Conservation (phyloP, 805 yeast genomes). For the Candida morakotiae region DNA sequence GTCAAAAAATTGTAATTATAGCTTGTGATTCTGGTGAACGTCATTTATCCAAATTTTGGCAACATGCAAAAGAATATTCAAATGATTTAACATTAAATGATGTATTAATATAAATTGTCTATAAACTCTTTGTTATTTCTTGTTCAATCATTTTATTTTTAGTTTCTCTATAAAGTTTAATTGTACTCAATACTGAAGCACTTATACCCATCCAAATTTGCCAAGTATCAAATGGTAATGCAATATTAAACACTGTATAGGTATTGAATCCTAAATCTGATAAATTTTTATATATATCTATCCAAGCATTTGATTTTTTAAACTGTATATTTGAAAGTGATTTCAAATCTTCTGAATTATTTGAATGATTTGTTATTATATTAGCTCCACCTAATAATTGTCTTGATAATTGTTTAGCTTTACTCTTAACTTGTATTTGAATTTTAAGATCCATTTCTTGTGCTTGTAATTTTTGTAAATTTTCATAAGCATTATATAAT, state of each 20-base stretch:
- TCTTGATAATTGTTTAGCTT: slow-evolving; percentile 43
- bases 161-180: slow-evolving; percentile 37
- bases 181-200: slow-evolving; percentile 34
- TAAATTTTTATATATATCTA: slow-evolving; percentile 36
- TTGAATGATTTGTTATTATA: slow-evolving; percentile 11
- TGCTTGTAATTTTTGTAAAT: slow-evolving; percentile 38
- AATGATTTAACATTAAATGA: slow-evolving; percentile 35
- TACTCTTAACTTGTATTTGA: slow-evolving; percentile 57
- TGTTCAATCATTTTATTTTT: slow-evolving; percentile 21
- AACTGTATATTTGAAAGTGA: slow-evolving; percentile 30
- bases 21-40: slow-evolving; percentile 92
- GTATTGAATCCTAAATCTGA: slow-evolving; percentile 39
- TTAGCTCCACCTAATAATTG: slow-evolving; percentile 28
- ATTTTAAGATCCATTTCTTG: slow-evolving; percentile 52
- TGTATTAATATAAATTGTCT: slow-evolving; percentile 11
- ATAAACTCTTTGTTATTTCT: slow-evolving; percentile 4
- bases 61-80: slow-evolving; percentile 46
- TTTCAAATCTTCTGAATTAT: slow-evolving; percentile 18
- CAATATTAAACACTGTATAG: slow-evolving; percentile 35
- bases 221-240: slow-evolving; percentile 34
- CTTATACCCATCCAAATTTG: slow-evolving; percentile 46
- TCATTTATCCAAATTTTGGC: slow-evolving; percentile 93
- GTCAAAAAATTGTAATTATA: slow-evolving; percentile 71
- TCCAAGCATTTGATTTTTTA: slow-evolving; percentile 31
- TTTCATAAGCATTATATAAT: slow-evolving; percentile 46